These are phyloP conservation scores for Podaxis carcinomalis DNA, from an alignment of 768 basidiomycete genomes.

Conservation along the genomic window DNA sequence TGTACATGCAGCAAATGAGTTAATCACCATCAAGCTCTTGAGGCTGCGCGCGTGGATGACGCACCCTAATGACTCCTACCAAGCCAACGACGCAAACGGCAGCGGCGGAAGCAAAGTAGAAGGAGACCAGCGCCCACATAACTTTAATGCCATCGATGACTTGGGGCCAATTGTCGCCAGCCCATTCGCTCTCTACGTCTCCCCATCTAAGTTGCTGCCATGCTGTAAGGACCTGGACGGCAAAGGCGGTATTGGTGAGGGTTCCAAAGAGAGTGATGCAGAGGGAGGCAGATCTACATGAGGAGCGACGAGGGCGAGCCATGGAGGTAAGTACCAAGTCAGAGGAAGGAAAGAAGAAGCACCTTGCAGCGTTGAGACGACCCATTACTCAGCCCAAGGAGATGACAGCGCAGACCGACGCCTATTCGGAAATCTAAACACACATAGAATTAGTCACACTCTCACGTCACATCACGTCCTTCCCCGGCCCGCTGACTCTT, in stretches of 20 bases:
- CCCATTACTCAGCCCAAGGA: conserved; percentile 9
- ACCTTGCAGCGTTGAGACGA: conserved; percentile 7
- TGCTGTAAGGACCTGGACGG: conserved; percentile 20
- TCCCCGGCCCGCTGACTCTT: not conserved
- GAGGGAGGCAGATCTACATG: conserved; percentile 23
- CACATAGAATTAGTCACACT: not conserved
- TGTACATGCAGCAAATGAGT: conserved; percentile 20
- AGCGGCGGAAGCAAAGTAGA: conserved; percentile 65
- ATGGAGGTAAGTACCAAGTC: not conserved
- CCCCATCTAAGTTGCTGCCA: conserved; percentile 20
- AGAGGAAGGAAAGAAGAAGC: conserved; percentile 1
- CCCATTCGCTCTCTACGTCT: conserved; percentile 15
- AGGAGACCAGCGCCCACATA: conserved; percentile 58
- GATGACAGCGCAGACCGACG: conserved; percentile 2
- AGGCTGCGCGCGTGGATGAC: conserved; percentile 15
- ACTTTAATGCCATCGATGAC: conserved; percentile 40
- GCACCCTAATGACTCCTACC: conserved; percentile 64
- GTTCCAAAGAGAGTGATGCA: conserved; percentile 23
- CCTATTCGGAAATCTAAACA: not conserved
- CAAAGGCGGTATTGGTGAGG: conserved; percentile 17
- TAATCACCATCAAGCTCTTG: not conserved
- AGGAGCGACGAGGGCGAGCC: conserved; percentile 4
- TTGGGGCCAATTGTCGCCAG: conserved; percentile 13
- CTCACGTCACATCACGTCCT: not conserved
- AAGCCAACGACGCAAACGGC: conserved; percentile 64